These are phyloP conservation scores for Pilatotrama ljubarskyi DNA, from an alignment of 768 basidiomycete species.

Conservation along the genomic window DNA sequence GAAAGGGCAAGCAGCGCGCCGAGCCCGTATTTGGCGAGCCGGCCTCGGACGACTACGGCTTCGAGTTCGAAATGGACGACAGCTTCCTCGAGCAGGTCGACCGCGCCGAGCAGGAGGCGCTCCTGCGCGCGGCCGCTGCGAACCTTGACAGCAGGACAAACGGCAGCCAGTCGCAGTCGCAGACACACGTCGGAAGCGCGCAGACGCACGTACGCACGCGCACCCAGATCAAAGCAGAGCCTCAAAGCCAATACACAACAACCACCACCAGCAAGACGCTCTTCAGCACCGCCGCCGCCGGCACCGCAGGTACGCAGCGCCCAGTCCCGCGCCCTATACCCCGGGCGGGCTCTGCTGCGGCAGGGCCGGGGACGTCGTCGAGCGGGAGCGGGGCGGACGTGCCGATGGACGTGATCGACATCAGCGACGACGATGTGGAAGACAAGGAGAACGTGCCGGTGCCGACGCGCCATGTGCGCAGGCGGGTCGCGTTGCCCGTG, in stretches of 20 bases:
- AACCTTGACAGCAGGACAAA: neutral
- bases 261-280: neutral
- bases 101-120: constrained; percentile 33
- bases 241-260: constrained; percentile 3
- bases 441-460: constrained; percentile 66
- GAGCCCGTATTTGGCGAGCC: constrained; percentile 5
- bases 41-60: constrained; percentile 22
- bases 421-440: constrained; percentile 49
- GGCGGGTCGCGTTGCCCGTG: constrained; percentile 31
- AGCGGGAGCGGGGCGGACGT: constrained; percentile 8
- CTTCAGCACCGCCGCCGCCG: neutral
- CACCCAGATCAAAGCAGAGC: constrained; percentile 14
- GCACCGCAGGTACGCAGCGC: neutral
- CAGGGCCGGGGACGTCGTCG: constrained; percentile 13
- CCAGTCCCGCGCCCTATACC: neutral
- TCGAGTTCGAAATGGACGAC: constrained; percentile 38
- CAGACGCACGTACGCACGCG: constrained; percentile 1
- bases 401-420: constrained; percentile 33
- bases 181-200: neutral
- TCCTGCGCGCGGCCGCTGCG: neutral
- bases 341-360: neutral
- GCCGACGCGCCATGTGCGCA: constrained; percentile 50
- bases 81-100: constrained; percentile 45
- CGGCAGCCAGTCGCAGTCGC: neutral
- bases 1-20: constrained; percentile 5